Evolutionary conservation across 495 filamentous ascomycete genomes (phyloP).

Genomic region (Bombardia bombarda): DNA sequence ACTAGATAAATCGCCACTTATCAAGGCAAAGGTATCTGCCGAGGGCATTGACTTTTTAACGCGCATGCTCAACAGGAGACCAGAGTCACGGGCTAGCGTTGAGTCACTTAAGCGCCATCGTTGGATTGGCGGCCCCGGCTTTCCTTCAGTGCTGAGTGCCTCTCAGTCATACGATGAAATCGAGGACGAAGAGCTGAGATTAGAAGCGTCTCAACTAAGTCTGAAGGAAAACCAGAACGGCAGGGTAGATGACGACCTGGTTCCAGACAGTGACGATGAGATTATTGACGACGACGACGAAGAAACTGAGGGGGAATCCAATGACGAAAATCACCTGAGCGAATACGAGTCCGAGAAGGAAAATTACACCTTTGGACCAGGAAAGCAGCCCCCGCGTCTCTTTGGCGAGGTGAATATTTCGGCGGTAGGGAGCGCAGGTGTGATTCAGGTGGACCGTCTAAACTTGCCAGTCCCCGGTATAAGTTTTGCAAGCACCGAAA

Average conservation of each 20-base stretch:
- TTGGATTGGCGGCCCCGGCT: constrained; percentile 52
- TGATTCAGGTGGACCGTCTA: constrained; percentile 30
- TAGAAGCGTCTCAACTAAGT: constrained; percentile 64
- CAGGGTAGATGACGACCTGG: constrained; percentile 3
- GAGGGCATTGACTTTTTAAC: constrained; percentile 63
- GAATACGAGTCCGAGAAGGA: constrained; percentile 34
- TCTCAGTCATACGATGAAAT: constrained; percentile 36
- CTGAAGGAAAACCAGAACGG: constrained; percentile 35
- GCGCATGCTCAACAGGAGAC: constrained; percentile 67
- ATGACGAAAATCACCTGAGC: constrained; percentile 20
- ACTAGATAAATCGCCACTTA: constrained; percentile 53
- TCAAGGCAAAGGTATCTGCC: constrained; percentile 47
- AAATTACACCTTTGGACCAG: constrained; percentile 29
- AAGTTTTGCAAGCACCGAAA: constrained; percentile 26
- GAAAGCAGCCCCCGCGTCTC: constrained; percentile 43
- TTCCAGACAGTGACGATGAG: constrained; percentile 21
- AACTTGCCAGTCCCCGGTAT: constrained; percentile 34
- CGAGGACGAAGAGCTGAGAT: constrained; percentile 37
- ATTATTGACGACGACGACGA: constrained; percentile 40
- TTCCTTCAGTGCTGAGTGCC: constrained; percentile 16
- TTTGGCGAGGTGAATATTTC: constrained; percentile 78
- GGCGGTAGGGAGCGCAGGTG: constrained; percentile 53
- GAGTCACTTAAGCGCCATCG: constrained; percentile 52
- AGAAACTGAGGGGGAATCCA: constrained; percentile 35
- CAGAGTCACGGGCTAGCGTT: constrained; percentile 59